Conservation (phyloP, 495 filamentous ascomycete genomes). For the Articulospora tetracladia region DNA sequence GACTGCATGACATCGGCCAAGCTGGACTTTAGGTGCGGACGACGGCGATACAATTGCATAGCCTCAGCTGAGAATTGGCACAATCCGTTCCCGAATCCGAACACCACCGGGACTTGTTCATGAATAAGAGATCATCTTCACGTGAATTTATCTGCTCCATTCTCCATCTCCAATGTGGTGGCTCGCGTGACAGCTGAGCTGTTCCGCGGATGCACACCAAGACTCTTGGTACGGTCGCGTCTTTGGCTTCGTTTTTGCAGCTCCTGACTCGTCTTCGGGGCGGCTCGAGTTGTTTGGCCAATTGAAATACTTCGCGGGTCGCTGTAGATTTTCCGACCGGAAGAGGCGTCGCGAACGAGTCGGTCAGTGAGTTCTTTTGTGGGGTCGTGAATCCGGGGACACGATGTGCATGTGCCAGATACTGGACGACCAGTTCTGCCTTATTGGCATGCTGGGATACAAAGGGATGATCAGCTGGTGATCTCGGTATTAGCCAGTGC, state of each 20-base stretch:
- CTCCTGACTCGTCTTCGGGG: neutral
- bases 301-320: neutral
- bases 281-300: neutral
- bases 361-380: neutral
- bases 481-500: too few species aligned
- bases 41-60: neutral
- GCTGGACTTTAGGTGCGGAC: neutral
- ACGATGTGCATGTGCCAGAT: neutral
- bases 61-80: neutral
- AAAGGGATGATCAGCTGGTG: too few species aligned
- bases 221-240: neutral
- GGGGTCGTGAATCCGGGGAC: neutral
- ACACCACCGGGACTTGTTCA: neutral
- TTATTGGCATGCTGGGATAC: too few species aligned
- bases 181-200: neutral
- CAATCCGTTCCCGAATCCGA: neutral
- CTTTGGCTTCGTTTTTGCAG: neutral
- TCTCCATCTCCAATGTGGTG: neutral
- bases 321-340: neutral
- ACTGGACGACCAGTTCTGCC: too few species aligned
- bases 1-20: neutral
- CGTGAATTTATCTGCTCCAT: neutral
- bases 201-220: neutral
- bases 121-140: neutral
- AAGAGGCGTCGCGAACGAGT: neutral